Base-by-base conservation (phyloP, 257 asterid genomes). In the Buddleja alternifolia region DNA sequence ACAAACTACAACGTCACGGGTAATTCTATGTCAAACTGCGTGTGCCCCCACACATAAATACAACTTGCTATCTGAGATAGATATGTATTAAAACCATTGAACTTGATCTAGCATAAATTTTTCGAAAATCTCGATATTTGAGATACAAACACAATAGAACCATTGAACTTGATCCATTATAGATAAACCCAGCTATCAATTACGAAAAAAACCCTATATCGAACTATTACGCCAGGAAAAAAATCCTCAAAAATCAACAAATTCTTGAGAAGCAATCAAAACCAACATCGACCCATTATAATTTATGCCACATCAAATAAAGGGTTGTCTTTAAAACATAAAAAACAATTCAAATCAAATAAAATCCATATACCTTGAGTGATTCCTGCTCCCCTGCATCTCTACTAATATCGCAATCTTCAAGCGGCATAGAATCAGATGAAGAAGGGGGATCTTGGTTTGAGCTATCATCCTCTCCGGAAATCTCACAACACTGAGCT, bases 311-410 rank as follows among this genome's bases (percentile, higher is more conserved):
- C 10, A 39, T 21, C 73, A 40, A 62, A 17, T 5, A 73, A 56
- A 55, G 70, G 74, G 84, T 8, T 34, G 45, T 45, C 39, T 53
- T 23, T 15, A 41, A 21, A 77, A 67, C 8, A 29, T 20, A 0
- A 58, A 65, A 70, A 70, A 8, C 5, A 8, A 52, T 14, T 32
- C 21, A n/a, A n/a, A n/a, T n/a, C n/a, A n/a, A 67, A 40, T 58
- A 24, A 7, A 70, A 60, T 5, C 29, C 60, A 40, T 61, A 92
- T 61, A 92, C 98, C 97, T 83, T 84, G 36, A 47, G 61, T 4
- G 82, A 69, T 55, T 83, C 82, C 9, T 76, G 81, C 60, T 75
- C 88, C 23, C 75, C 85, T 64, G 72, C 80, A 52, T 74, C 80
- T 72, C 73, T 67, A 44, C 50, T 77, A 44, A 79, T 61, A 70